Conservation (phyloP, 495 filamentous ascomycete genomes). For the Aspergillus avenaceus region DNA sequence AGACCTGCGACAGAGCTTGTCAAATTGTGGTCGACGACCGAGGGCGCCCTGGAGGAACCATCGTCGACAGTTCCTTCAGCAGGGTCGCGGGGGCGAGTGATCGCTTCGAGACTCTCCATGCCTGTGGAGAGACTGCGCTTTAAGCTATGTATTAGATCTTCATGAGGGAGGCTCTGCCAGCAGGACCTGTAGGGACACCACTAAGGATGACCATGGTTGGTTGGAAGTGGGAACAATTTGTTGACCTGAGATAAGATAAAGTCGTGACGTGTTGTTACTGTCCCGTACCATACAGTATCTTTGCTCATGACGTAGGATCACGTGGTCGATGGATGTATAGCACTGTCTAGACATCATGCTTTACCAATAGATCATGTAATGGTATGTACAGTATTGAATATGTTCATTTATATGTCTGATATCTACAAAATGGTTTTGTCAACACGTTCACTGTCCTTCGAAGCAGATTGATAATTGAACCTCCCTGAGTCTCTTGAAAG, state of each 20-base stretch:
- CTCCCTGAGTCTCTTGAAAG: too few relatives aligned
- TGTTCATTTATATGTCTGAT: too few relatives aligned
- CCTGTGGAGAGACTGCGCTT: not conserved
- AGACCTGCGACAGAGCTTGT: conserved; percentile 8
- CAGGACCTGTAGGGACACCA: not conserved
- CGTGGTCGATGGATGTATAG: too few relatives aligned
- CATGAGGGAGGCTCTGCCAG: not conserved
- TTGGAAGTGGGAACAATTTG: not conserved
- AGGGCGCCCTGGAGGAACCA: conserved; percentile 13
- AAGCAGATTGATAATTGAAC: too few relatives aligned
- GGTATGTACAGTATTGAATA: too few relatives aligned
- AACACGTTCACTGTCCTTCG: too few relatives aligned
- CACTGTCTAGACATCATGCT: too few relatives aligned
- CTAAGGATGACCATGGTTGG: conserved; percentile 4
- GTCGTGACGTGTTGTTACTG: not conserved
- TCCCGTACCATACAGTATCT: not conserved
- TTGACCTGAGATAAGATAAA: not conserved
- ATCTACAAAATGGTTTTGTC: too few relatives aligned
- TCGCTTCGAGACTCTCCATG: conserved; percentile 42
- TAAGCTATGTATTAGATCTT: not conserved
- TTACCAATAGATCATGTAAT: too few relatives aligned
- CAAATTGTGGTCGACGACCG: conserved; percentile 11
- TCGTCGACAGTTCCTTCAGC: conserved; percentile 11
- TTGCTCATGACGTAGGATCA: not conserved
- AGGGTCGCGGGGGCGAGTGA: conserved; percentile 17